phyloP scores from a whole-genome alignment of 169 alveolate species.

The Cryptosporidium canis region DNA sequence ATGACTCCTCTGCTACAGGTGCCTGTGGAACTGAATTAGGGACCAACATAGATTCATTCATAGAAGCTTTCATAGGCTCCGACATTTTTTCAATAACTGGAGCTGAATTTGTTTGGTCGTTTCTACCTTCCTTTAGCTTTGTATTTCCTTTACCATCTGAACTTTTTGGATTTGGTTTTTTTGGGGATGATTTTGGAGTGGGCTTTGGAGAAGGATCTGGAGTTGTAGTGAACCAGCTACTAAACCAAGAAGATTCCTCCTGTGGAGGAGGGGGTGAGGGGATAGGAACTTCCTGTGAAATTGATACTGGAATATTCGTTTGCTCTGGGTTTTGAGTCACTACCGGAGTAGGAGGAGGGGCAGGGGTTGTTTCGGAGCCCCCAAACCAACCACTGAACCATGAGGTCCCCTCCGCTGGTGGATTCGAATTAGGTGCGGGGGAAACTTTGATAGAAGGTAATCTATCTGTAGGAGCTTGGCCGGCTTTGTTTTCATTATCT shows the following conservation, averaged over 20 bases:
- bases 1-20: neutral
- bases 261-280: neutral
- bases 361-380: neutral
- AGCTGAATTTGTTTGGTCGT: no score
- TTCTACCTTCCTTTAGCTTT: no score
- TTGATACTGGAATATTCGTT: neutral
- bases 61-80: no score
- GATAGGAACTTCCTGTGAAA: neutral
- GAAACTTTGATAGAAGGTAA: conserved; percentile 9
- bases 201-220: neutral
- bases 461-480: neutral
- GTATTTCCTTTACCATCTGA: neutral
- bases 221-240: neutral
- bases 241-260: neutral
- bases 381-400: conserved; percentile 71
- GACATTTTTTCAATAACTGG: no score
- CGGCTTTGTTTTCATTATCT: neutral
- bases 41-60: no score
- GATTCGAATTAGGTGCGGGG: neutral
- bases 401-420: neutral
- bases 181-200: neutral
- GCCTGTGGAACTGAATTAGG: no score
- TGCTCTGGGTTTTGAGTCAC: neutral
- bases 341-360: conserved; percentile 36
- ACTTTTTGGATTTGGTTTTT: neutral